These are phyloP conservation scores for Botrytis elliptica DNA, from an alignment of 2,329 filamentous ascomycete species.

Conservation along the genomic window DNA sequence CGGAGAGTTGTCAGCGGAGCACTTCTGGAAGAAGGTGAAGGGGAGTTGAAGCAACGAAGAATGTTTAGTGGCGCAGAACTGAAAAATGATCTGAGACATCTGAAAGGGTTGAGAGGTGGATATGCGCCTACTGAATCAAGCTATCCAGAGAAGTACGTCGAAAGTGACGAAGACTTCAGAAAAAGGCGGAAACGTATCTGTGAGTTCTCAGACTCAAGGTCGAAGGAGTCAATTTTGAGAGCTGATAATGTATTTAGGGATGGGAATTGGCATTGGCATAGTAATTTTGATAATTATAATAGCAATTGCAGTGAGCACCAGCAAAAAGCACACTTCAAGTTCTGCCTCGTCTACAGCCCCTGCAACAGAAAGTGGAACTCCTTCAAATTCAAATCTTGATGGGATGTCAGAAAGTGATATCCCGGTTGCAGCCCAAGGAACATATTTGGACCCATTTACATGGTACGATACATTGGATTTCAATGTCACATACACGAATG, in stretches of 20 bases:
- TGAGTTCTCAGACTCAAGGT: conserved; percentile 42
- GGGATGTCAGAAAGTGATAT: conserved; percentile 48
- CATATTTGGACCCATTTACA: conserved; percentile 81
- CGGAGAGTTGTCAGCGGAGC: conserved; percentile 68
- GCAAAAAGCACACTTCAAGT: conserved; percentile 54
- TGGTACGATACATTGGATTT: conserved; percentile 91
- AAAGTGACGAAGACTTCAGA: conserved; percentile 23
- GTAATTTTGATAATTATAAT: conserved; percentile 66
- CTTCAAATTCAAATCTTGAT: conserved; percentile 48
- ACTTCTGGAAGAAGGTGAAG: conserved; percentile 65
- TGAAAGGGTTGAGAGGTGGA: conserved; percentile 42
- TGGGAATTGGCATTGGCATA: conserved; percentile 53
- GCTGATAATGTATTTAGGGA: conserved; percentile 39
- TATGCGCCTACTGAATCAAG: conserved; percentile 16
- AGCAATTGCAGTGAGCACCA: conserved; percentile 63
- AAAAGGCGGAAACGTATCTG: conserved; percentile 60
- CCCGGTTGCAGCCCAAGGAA: conserved; percentile 66
- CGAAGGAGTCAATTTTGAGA: not conserved
- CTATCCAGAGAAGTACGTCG: conserved; percentile 10
- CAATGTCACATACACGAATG: conserved; percentile 89
- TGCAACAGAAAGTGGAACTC: conserved; percentile 26
- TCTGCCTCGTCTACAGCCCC: conserved; percentile 27
- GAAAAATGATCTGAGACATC: conserved; percentile 47
- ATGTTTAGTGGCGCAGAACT: conserved; percentile 11
- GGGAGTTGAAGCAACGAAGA: conserved; percentile 51